phyloP scores from a whole-genome alignment of 306 rosid species.

The Vigna angularis region DNA sequence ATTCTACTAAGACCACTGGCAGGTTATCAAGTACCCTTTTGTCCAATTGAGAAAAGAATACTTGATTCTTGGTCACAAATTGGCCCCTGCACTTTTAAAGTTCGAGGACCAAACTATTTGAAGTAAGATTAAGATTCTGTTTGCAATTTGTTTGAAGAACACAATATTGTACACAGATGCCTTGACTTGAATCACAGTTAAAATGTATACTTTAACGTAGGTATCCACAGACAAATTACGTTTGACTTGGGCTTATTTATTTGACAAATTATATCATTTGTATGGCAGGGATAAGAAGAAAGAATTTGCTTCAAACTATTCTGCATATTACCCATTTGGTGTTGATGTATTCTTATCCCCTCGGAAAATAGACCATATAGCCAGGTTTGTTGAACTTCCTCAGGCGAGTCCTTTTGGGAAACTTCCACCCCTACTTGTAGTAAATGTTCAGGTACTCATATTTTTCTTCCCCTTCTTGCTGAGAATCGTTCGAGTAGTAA shows the following conservation, averaged over 20 bases:
- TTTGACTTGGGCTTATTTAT: conserved; percentile 28
- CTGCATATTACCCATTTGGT: conserved; percentile 88
- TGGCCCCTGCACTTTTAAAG: conserved; percentile 74
- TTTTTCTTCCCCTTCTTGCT: conserved; percentile 8
- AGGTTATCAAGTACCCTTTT: conserved; percentile 80
- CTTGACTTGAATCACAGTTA: neutral
- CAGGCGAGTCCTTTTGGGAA: conserved; percentile 48
- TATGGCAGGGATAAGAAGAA: conserved; percentile 80
- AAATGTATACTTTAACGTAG: neutral
- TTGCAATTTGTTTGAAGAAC: conserved; percentile 13
- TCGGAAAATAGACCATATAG: conserved; percentile 70
- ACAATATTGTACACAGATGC: neutral
- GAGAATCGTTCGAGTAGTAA: neutral
- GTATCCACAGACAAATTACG: neutral
- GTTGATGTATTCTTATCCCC: conserved; percentile 81
- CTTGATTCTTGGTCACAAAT: conserved; percentile 79
- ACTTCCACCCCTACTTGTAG: conserved; percentile 69
- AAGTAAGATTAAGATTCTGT: conserved; percentile 67
- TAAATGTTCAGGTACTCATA: conserved; percentile 72
- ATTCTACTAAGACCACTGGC: conserved; percentile 72
- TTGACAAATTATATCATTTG: neutral
- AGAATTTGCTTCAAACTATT: conserved; percentile 59
- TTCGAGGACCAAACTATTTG: conserved; percentile 71
- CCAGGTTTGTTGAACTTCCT: conserved; percentile 74
- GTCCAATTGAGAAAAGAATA: conserved; percentile 78